These are phyloP conservation scores for Metrosideros polymorpha DNA, from an alignment of 441 rosid genomes.

Conservation along the genomic window DNA sequence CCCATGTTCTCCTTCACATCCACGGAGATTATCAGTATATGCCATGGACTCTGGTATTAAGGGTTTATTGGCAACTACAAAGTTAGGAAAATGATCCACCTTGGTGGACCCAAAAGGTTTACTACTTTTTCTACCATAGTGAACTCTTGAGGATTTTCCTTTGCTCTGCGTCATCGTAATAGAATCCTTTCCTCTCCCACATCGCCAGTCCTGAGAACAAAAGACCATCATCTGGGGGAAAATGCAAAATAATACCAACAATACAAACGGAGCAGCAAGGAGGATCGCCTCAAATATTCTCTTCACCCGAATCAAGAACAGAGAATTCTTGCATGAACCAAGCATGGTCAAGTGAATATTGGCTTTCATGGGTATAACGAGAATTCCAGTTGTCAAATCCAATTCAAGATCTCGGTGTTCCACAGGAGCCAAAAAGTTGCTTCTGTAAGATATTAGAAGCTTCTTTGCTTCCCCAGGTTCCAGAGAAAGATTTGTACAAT, in stretches of 20 bases:
- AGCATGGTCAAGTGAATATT: slow-evolving; percentile 47
- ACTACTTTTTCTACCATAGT: slow-evolving; percentile 10
- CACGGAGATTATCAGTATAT: slow-evolving; percentile 8
- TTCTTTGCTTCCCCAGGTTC: slow-evolving; percentile 58
- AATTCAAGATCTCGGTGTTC: slow-evolving; percentile 47
- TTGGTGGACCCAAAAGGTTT: slow-evolving; percentile 26
- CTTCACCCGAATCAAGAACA: slow-evolving; percentile 53
- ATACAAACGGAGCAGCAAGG: slow-evolving; percentile 31
- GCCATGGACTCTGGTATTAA: slow-evolving; percentile 15
- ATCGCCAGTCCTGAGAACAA: slow-evolving; percentile 25
- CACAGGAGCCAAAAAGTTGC: slow-evolving; percentile 37
- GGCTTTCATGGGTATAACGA: slow-evolving; percentile 68
- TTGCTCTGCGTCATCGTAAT: slow-evolving; percentile 4
- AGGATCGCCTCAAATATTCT: slow-evolving; percentile 35
- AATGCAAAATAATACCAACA: slow-evolving; percentile 36
- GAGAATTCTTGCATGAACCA: slow-evolving; percentile 48
- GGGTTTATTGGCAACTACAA: slow-evolving; percentile 26
- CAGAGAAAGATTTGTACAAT: slow-evolving; percentile 42
- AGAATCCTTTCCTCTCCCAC: slow-evolving; percentile 29
- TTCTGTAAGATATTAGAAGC: slow-evolving; percentile 50
- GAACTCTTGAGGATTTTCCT: slow-evolving; percentile 21
- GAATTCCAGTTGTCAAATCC: slow-evolving; percentile 48
- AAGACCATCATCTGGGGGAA: slow-evolving; percentile 23
- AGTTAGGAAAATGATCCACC: slow-evolving; percentile 30
- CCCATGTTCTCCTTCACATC: background rate